Evolutionary conservation across 2,329 filamentous ascomycete genomes (phyloP).

Genomic region (Tricladium varicosporioides): DNA sequence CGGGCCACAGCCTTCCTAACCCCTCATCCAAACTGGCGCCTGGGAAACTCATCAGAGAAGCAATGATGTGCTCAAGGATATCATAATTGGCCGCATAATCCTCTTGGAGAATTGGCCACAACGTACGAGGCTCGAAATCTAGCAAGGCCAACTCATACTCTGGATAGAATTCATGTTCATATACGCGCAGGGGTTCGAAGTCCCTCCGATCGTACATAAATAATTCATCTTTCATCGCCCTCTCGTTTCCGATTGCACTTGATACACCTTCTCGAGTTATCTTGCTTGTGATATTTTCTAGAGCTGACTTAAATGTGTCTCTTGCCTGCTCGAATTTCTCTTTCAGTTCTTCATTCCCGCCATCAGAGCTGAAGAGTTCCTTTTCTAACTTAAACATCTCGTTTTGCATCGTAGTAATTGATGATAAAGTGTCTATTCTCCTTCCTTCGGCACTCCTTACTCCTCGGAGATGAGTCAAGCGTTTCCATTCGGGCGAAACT

Average conservation of each 20-base stretch:
- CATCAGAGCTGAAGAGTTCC: conserved; percentile 1
- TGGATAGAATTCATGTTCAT: conserved; percentile 65
- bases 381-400: conserved; percentile 12
- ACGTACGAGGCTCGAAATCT: conserved; percentile 62
- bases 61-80: conserved; percentile 51
- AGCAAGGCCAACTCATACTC: conserved; percentile 55
- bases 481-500: neutral
- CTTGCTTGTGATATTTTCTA: conserved; percentile 30
- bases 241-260: conserved; percentile 51
- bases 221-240: conserved; percentile 47
- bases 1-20: conserved; percentile 54
- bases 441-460: neutral
- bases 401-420: conserved; percentile 6
- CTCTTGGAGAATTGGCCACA: conserved; percentile 48
- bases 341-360: conserved; percentile 17
- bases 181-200: conserved; percentile 65
- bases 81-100: conserved; percentile 39
- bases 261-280: conserved; percentile 7
- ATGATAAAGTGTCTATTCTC: neutral
- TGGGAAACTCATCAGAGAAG: conserved; percentile 38
- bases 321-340: conserved; percentile 14
- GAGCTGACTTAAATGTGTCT: no score
- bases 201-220: conserved; percentile 68
- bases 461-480: neutral
- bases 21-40: conserved; percentile 39